Percentiles rank a stretch among this genome's conserved stretches.
These are phyloP conservation scores for Saccharomycopsis sp. DNA, from an alignment of 805 yeast genomes.

Conservation along the genomic window DNA sequence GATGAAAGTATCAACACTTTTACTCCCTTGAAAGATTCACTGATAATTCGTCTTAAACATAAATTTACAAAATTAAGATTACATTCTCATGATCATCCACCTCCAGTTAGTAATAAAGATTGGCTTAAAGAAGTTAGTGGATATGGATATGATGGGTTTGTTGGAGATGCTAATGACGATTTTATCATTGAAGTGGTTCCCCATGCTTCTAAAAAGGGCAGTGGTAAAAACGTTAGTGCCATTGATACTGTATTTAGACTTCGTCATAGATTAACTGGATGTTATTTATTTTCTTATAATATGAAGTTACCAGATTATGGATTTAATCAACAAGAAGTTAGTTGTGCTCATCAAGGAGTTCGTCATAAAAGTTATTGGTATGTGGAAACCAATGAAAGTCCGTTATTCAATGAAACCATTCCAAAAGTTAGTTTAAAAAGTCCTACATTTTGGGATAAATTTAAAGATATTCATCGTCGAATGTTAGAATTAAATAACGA, in stretches of 20 bases:
- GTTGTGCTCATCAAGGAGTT: conserved; percentile 64
- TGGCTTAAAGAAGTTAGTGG: conserved; percentile 79
- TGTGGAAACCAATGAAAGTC: conserved; percentile 59
- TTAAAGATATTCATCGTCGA: conserved; percentile 63
- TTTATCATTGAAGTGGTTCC: conserved; percentile 65
- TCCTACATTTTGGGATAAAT: conserved; percentile 68
- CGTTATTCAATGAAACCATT: conserved; percentile 37
- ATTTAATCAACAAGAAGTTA: conserved; percentile 74
- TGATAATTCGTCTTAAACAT: conserved; percentile 61
- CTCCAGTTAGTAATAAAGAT: conserved; percentile 62
- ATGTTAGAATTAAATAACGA: conserved; percentile 47
- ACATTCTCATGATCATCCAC: conserved; percentile 68
- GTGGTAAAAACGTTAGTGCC: conserved; percentile 54
- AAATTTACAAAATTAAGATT: conserved; percentile 48
- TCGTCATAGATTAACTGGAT: conserved; percentile 70
- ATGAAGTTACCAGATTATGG: conserved; percentile 77
- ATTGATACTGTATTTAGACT: conserved; percentile 62
- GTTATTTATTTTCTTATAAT: conserved; percentile 64
- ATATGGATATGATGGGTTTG: conserved; percentile 68
- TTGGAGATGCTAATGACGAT: conserved; percentile 79
- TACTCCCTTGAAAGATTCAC: conserved; percentile 54
- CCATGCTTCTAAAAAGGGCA: conserved; percentile 38
- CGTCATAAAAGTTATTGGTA: conserved; percentile 75
- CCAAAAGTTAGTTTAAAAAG: conserved; percentile 57
- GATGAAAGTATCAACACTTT: conserved; percentile 42